A percentile compares a stretch with the other conserved stretches of the same genome.
These are phyloP conservation scores for Aspergillus ochraceoroseus DNA, from an alignment of 2,329 filamentous ascomycete genomes.

Conservation along the genomic window DNA sequence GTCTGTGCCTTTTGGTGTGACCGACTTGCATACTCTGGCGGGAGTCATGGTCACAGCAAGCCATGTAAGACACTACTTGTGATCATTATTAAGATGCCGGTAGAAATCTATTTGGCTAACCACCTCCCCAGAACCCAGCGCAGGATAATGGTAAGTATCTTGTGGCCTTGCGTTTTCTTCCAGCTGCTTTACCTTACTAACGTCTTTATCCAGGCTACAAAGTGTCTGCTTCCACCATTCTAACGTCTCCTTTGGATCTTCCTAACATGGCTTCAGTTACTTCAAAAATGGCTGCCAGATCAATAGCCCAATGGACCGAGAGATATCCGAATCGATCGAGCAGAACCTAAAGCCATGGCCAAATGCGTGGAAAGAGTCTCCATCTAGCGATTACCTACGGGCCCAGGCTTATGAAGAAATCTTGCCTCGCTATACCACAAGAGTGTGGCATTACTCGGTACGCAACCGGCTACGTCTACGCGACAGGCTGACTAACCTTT, in stretches of 20 bases:
- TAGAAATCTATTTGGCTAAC: too few species aligned
- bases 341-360: conserved; percentile 51
- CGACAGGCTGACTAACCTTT: too few species aligned
- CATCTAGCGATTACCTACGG: conserved; percentile 36
- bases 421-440: conserved; percentile 28
- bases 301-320: conserved; percentile 56
- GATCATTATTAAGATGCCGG: too few species aligned
- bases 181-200: conserved; percentile 14
- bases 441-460: too few species aligned
- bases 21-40: conserved; percentile 50
- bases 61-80: conserved; percentile 51
- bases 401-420: conserved; percentile 28
- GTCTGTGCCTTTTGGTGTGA: conserved; percentile 58
- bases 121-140: conserved; percentile 51
- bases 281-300: conserved; percentile 63
- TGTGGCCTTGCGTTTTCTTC: not conserved
- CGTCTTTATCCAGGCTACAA: conserved; percentile 51
- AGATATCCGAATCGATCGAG: conserved; percentile 55
- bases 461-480: too few species aligned
- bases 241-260: conserved; percentile 1
- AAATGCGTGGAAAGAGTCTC: conserved; percentile 45
- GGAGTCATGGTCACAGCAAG: conserved; percentile 64
- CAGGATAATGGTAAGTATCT: conserved; percentile 52
- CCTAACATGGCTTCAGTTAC: conserved; percentile 43
- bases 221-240: conserved; percentile 40